Base-by-base conservation (phyloP, 176 grass and related monocot genomes). In the Phoenix dactylifera region DNA sequence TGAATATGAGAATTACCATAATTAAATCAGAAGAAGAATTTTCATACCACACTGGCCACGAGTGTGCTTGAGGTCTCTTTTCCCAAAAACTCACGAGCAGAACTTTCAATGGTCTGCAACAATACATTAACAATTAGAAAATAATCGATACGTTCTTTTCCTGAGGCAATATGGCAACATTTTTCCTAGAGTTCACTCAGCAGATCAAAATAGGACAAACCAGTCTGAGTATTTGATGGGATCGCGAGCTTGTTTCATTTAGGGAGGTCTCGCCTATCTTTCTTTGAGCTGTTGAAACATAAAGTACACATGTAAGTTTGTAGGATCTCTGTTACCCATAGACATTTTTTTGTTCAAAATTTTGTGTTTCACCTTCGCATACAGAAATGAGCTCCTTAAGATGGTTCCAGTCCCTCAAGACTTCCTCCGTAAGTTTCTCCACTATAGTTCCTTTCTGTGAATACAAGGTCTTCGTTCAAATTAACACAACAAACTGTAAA, bases 201-300 rank as follows among this genome's bases (percentile, higher is more conserved):
- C 4, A 15, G 50, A 23, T 10, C 32, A 67, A 63, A 35, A 16
- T 15, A 35, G 16, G 32, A 55, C 52, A 68, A 35, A 68, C 65
- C 65, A 68, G 35, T 55, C 65, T 53, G 15, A 68, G 52, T 16
- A 68, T 68, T 55, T 68, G 65, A 68, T 68, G 65, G 14, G 65
- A 68, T 56, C 65, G 28, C 26, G 65, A 68, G 18, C 65, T 68
- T 56, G 65, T 55, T 68, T 68, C 65, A 68, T 68, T 68, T 55
- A 68, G 65, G 39, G 52, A 55, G n/a, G 65, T 68, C 52, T 68
- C 65, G 5, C 65, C 65, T 39, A 54, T 56, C 52, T 55, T 68
- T 68, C 65, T 68, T 28, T 68, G 52, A 68, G 52, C 65, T 68
- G 18, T 28, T 22, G 4, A 25, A 68, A 55, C 16, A 30, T 20